Evolutionary conservation across 208 protist species (phyloP).

Genomic region (Kentomonas sorsogonicus): DNA sequence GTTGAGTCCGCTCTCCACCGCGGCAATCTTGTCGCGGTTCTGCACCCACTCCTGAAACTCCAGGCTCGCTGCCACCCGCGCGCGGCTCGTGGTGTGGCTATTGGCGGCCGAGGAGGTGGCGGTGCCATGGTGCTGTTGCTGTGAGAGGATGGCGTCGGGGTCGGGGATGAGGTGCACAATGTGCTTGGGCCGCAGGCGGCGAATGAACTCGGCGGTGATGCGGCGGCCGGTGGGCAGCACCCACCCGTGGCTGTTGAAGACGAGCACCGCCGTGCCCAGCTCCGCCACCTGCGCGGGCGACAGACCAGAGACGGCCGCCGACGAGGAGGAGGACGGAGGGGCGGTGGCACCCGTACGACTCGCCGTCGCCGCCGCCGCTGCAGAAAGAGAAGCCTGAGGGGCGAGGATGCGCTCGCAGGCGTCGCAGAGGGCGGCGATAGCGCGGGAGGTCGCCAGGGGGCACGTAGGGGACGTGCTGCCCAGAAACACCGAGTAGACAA

Average conservation of each 20-base stretch:
- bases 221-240: slow-evolving; percentile 76
- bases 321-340: too few relatives aligned
- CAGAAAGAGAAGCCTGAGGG: too few relatives aligned
- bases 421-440: slow-evolving; percentile 29
- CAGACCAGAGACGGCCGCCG: slow-evolving; percentile 39
- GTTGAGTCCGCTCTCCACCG: slow-evolving; percentile 60
- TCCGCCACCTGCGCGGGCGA: slow-evolving; percentile 29
- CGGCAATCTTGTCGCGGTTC: slow-evolving; percentile 28
- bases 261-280: slow-evolving; percentile 52
- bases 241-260: slow-evolving; percentile 91
- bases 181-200: slow-evolving; percentile 53
- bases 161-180: slow-evolving; percentile 59
- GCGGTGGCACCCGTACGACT: too few relatives aligned
- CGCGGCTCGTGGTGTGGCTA: too few relatives aligned
- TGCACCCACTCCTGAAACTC: slow-evolving; percentile 47
- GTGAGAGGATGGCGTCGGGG: background rate
- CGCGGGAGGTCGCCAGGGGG: slow-evolving; percentile 21
- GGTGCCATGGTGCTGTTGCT: too few relatives aligned
- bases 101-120: too few relatives aligned
- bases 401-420: too few relatives aligned
- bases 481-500: slow-evolving; percentile 33
- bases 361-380: too few relatives aligned
- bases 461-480: slow-evolving; percentile 33
- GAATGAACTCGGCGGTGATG: slow-evolving; percentile 68
- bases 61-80: too few relatives aligned